A percentile compares a stretch with the other conserved stretches of the same genome.
These are phyloP conservation scores for Alisma plantagoaquatica DNA, from an alignment of 106 monocot genomes.

Conservation along the genomic window DNA sequence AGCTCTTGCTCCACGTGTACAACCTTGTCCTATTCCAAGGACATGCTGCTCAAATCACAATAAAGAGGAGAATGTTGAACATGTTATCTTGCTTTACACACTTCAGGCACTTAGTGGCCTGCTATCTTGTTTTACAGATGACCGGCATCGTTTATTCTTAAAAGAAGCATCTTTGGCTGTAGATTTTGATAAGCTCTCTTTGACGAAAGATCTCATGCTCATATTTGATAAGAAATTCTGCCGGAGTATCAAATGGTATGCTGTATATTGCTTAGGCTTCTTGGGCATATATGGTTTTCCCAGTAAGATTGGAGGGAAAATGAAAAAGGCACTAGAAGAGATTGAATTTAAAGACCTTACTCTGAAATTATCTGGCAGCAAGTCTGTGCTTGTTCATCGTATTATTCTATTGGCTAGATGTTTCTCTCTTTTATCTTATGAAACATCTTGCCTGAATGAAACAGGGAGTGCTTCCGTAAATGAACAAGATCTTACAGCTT, in stretches of 20 bases:
- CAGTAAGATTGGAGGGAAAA: conserved; percentile 48
- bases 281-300: conserved; percentile 65
- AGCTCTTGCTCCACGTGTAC: conserved; percentile 34
- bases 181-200: conserved; percentile 14
- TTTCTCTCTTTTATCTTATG: conserved; percentile 42
- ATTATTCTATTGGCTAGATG: conserved; percentile 55
- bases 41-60: conserved; percentile 46
- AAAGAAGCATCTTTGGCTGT: too few species aligned
- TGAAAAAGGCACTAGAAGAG: conserved; percentile 33
- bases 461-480: conserved; percentile 6
- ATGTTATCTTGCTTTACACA: conserved; percentile 53
- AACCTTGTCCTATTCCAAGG: conserved; percentile 22
- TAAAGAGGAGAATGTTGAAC: conserved; percentile 33
- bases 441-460: conserved; percentile 11
- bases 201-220: conserved; percentile 22
- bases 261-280: conserved; percentile 45
- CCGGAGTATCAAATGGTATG: conserved; percentile 37
- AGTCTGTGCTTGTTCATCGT: conserved; percentile 41
- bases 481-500: neutral
- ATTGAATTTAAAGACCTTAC: conserved; percentile 53
- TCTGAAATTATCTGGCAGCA: conserved; percentile 37
- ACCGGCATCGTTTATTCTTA: neutral
- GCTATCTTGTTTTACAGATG: neutral
- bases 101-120: conserved; percentile 51
- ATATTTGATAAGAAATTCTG: conserved; percentile 29